phyloP scores from a whole-genome alignment of 2,329 filamentous ascomycete species.

The Knufia fluminis region DNA sequence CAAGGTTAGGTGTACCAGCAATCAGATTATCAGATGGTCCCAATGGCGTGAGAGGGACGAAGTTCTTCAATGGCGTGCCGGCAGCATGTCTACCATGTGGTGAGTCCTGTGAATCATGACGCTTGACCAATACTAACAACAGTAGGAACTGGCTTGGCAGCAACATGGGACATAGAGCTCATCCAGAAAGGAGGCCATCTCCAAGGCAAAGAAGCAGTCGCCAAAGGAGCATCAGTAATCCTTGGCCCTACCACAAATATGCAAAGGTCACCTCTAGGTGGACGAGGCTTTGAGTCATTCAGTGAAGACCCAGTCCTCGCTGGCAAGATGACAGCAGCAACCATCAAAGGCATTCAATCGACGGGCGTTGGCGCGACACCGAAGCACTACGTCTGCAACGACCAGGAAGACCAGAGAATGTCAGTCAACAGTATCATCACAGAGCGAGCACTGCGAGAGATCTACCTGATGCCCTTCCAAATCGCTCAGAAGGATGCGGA shows the following conservation, averaged over 20 bases:
- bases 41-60: conserved; percentile 59
- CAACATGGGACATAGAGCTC: conserved; percentile 67
- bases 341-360: conserved; percentile 64
- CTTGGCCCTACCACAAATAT: conserved; percentile 72
- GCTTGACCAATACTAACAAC: conserved; percentile 3
- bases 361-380: conserved; percentile 67
- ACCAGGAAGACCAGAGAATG: conserved; percentile 38
- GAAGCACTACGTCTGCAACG: conserved; percentile 52
- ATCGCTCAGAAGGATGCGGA: conserved; percentile 49
- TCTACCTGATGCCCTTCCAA: conserved; percentile 56
- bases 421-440: conserved; percentile 36
- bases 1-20: conserved; percentile 53
- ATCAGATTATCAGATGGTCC: conserved; percentile 62
- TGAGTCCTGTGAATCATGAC: neutral
- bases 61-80: conserved; percentile 58
- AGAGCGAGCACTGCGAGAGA: conserved; percentile 50
- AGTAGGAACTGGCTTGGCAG: conserved; percentile 61
- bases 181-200: conserved; percentile 61
- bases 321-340: conserved; percentile 61
- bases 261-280: conserved; percentile 73
- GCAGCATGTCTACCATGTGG: conserved; percentile 67
- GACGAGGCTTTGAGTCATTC: conserved; percentile 78
- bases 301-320: conserved; percentile 73
- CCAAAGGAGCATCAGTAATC: conserved; percentile 63
- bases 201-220: conserved; percentile 61